Percentiles rank a stretch among this genome's conserved stretches.
phyloP scores from a whole-genome alignment of 345 rosid genomes.

The Gossypium longicalyx region DNA sequence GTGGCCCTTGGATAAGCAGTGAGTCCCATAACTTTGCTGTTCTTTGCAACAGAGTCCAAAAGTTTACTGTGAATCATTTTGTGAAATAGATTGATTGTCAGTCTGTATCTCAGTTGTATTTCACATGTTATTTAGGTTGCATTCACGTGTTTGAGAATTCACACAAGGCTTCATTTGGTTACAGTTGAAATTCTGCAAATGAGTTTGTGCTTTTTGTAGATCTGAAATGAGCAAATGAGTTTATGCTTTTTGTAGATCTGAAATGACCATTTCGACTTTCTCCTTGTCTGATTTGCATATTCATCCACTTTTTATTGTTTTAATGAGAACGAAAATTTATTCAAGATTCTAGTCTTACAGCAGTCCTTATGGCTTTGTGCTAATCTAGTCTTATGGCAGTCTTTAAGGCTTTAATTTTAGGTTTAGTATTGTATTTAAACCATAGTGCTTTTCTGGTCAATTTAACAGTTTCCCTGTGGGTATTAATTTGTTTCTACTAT shows the following conservation, averaged over 20 bases:
- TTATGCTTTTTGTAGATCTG: neutral
- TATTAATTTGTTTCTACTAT: neutral
- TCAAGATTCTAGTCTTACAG: neutral
- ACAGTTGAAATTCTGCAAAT: neutral
- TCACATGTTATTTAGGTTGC: neutral
- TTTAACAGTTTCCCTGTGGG: neutral
- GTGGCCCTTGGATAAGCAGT: slow-evolving; percentile 99
- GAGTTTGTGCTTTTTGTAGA: neutral
- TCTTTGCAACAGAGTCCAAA: neutral
- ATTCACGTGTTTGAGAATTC: slow-evolving; percentile 3
- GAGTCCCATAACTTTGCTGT: slow-evolving; percentile 30
- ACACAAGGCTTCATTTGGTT: neutral
- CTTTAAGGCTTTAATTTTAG: slow-evolving; percentile 1
- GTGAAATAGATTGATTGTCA: neutral
- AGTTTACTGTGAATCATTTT: neutral
- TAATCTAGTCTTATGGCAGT: neutral
- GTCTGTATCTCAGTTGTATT: neutral
- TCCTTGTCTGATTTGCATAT: neutral
- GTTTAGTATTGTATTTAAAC: neutral
- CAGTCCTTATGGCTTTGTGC: no score
- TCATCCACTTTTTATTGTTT: neutral
- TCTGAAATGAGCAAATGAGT: neutral
- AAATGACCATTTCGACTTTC: neutral
- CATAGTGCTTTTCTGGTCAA: neutral
- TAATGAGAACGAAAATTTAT: neutral